Base-by-base conservation (phyloP, 768 basidiomycete species). In the Hypholoma sublateritium region DNA sequence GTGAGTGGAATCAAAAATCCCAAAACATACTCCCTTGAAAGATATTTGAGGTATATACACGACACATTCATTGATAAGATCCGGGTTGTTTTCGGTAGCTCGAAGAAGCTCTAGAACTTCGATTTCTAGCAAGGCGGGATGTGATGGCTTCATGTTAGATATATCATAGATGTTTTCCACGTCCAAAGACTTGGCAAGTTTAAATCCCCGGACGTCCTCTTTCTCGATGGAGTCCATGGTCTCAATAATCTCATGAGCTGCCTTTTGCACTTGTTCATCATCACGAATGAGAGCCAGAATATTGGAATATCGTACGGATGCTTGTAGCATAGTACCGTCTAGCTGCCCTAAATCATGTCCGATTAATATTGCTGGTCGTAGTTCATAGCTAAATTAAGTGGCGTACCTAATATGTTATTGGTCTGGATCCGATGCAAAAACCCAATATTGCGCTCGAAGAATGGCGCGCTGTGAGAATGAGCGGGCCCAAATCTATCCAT, bases 371-470 rank as follows among this genome's bases (percentile, higher is more conserved):
- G 25, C 25, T 7, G 7, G 7, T 7, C 25, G 7, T 28, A 28
- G n/a, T 28, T 28, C 25, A 4, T 28, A 28, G 25, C 3, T 28
- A 3, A 7, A 28, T n/a, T n/a, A n/a, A n/a, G n/a, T n/a, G n/a
- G 25, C 25, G 25, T 28, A 28, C 25, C 25, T 28, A 28, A 4
- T 28, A 28, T 28, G 25, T 28, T 48, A 50, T 74, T 71, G 3
- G 64, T 68, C 17, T 67, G 64, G 11, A 63, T 34, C 2, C 56
- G 42, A 41, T 69, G 69, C 2, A 72, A 50, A 4, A 63, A 48
- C 12, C 58, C 50, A 49, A 71, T 74, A 39, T 67, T 68, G 16
- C 67, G 59, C 49, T 76, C 67, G 43, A 70, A 75, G 14, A 66
- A 63, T 24, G 4, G 21, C n/a, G 46, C 59, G 58, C 68, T 59